Base-by-base conservation (phyloP, 768 basidiomycete genomes). In the Phaffia australis region DNA sequence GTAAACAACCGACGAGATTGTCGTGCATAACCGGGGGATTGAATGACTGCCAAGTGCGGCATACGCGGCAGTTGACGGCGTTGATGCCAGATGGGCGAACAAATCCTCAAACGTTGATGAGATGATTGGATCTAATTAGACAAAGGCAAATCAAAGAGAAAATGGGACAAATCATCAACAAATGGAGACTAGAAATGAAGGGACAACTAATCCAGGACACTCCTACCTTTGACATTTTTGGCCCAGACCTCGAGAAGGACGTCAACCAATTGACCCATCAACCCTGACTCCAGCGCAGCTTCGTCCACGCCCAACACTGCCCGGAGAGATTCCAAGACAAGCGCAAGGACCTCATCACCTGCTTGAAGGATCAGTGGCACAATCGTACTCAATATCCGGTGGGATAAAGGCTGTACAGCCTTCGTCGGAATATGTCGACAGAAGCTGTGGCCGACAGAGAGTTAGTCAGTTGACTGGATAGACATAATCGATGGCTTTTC, bases 101-200 rank as follows among this genome's bases (percentile, higher is more conserved):
- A 94, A 83, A 72, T 94, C 90, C 51, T 85, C 84, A 57, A 93
- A 80, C 58, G 92, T 85, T 1, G 89, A 89, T 25, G 88, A 80
- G 73, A 93, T 85, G 63, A 97, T 84, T 0, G 92, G 93, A 77
- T 99, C 95, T 87, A 70, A 25, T 29, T 56, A 16, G 32, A 56
- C 70, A 21, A 54, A 59, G 1, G 25, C 3, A 23, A 32, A 8
- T 9, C 50, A 18, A 29, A 1, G 25, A 21, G 23, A 56, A 56
- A 56, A 23, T 56, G 54, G 54, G n/a, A 56, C n/a, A 15, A 50
- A 50, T 50, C 49, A 15, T 50, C 49, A 15, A n/a, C 16, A 15
- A 50, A n/a, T n/a, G 49, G n/a, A 50, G n/a, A 50, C 16, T 15
- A 50, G 49, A 50, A 50, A 50, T 50, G n/a, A 50, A 50, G 16